Base-by-base conservation (phyloP, 208 protist species). In the Leishmania aethiopica region DNA sequence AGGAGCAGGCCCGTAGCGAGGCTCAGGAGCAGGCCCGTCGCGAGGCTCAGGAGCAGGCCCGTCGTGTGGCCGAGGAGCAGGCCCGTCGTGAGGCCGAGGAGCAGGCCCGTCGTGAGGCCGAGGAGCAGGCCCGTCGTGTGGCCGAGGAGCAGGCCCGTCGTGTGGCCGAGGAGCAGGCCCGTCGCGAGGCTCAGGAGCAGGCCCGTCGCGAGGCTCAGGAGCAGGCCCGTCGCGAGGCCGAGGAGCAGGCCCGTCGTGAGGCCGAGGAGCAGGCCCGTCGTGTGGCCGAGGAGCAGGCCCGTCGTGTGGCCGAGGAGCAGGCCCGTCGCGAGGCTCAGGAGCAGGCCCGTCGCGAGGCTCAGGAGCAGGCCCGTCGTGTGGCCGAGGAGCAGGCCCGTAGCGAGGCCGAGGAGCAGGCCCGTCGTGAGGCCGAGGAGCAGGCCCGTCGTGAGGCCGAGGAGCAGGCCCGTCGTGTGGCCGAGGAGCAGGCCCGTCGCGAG, bases 81-180 rank as follows among this genome's bases (percentile, higher is more conserved):
- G 99, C 99, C 7, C 85, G 99, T 45, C 78, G 98, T 5, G 91
- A 86, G 40, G 91, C 92, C 10, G 94, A 91, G 66, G 81, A 55
- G 78, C 75, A 2, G 13, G 51, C 51, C 4, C 51, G 51, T 55
- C 51, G 13, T 22, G 51, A 22, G 51, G 17, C 42, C 4, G 15
- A 17, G 13, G 49, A 55, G 51, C 51, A 89, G 13, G 70, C 87
- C 86, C 70, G 84, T 35, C 81, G 84, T 15, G 80, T 85, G 28
- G 87, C 86, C n/a, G 88, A 94, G 73, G 71, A 67, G 35, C 42
- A 89, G 73, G 82, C 81, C 22, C 70, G 86, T n/a, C 55, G 70
- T 0, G 77, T 84, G 3, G 78, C 90, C 35, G 83, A 90, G 62
- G 85, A 89, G 51, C 76, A 91, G 55, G 88, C 77, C 1, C 70